Conservation (phyloP, 1,284 basidiomycete species). For the Leccinum olivaceoglutinosum region DNA sequence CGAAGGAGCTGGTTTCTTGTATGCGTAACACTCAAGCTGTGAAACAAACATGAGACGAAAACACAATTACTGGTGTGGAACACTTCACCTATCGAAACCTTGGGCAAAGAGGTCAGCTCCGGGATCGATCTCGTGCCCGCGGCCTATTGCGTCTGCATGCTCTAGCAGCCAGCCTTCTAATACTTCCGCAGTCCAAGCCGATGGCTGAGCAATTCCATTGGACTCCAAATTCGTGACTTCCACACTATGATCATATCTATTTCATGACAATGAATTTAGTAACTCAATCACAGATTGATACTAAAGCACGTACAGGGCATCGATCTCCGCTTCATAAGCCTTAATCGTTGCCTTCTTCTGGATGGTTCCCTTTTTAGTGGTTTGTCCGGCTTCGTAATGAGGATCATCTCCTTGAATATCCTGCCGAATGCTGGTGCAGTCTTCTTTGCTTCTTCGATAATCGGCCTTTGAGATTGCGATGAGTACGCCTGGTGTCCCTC, state of each 20-base stretch:
- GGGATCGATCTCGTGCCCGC: neutral
- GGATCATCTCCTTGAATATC: slow-evolving; percentile 25
- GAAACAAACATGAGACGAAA: neutral
- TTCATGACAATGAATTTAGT: neutral
- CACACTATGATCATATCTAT: slow-evolving; percentile 2
- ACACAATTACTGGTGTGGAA: no score
- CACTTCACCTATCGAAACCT: slow-evolving; percentile 13
- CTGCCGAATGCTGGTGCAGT: slow-evolving; percentile 20
- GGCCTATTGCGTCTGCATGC: neutral
- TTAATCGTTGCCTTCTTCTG: slow-evolving; percentile 15
- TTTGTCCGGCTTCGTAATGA: slow-evolving; percentile 14
- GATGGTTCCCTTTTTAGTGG: slow-evolving; percentile 22
- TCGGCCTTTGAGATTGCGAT: slow-evolving; percentile 9
- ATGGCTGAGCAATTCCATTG: neutral
- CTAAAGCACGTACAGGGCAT: slow-evolving; percentile 13
- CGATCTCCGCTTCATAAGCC: slow-evolving; percentile 19
- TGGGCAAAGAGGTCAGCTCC: slow-evolving; percentile 8
- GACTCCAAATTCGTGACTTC: neutral
- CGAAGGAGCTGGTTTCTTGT: slow-evolving; percentile 1
- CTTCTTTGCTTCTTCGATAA: slow-evolving; percentile 20
- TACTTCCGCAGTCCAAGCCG: slow-evolving; percentile 1
- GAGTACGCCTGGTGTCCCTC: no score
- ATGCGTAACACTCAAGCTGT: slow-evolving; percentile 6
- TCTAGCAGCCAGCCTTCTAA: slow-evolving; percentile 7
- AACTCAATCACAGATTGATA: neutral